A percentile compares a stretch with the other conserved stretches of the same genome.
Conservation (phyloP, 2,329 filamentous ascomycete species). For the Paecilomyces fulvus region DNA sequence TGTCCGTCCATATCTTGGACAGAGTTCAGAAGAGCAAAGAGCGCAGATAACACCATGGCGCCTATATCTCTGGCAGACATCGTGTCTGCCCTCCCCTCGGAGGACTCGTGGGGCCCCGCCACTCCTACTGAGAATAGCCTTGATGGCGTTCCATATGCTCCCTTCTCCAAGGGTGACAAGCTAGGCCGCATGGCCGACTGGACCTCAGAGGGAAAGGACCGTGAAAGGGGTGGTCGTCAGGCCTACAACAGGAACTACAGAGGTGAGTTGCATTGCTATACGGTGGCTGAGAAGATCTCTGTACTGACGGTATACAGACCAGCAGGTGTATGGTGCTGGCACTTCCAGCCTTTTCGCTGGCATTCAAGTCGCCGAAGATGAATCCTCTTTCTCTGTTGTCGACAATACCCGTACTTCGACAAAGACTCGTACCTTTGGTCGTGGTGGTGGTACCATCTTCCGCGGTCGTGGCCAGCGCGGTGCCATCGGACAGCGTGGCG, state of each 20-base stretch:
- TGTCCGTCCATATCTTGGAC: neutral
- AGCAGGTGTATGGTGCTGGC: conserved; percentile 92
- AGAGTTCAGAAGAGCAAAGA: neutral
- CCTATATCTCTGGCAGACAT: conserved; percentile 54
- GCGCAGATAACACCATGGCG: conserved; percentile 33
- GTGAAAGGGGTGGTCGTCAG: conserved; percentile 64
- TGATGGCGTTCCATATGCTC: conserved; percentile 91
- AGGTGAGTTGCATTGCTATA: conserved; percentile 47
- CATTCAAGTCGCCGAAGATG: conserved; percentile 82
- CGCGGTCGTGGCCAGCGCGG: conserved; percentile 69
- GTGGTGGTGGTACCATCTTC: conserved; percentile 84
- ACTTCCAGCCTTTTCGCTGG: conserved; percentile 75
- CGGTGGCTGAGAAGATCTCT: neutral
- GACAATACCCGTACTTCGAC: conserved; percentile 83
- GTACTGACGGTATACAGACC: conserved; percentile 50
- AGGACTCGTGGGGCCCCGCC: conserved; percentile 80
- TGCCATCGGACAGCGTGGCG: conserved; percentile 57
- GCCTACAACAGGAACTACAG: conserved; percentile 91
- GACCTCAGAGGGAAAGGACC: conserved; percentile 78
- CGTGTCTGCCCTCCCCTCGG: conserved; percentile 62
- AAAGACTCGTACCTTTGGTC: conserved; percentile 72
- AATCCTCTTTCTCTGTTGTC: conserved; percentile 95
- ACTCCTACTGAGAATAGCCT: conserved; percentile 78
- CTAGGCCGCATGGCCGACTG: conserved; percentile 98
- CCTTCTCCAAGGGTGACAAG: conserved; percentile 98